A percentile compares a stretch with the other conserved stretches of the same genome.
Evolutionary conservation across 495 filamentous ascomycete species (phyloP).

Genomic region (Aspergillus bertholletiae): DNA sequence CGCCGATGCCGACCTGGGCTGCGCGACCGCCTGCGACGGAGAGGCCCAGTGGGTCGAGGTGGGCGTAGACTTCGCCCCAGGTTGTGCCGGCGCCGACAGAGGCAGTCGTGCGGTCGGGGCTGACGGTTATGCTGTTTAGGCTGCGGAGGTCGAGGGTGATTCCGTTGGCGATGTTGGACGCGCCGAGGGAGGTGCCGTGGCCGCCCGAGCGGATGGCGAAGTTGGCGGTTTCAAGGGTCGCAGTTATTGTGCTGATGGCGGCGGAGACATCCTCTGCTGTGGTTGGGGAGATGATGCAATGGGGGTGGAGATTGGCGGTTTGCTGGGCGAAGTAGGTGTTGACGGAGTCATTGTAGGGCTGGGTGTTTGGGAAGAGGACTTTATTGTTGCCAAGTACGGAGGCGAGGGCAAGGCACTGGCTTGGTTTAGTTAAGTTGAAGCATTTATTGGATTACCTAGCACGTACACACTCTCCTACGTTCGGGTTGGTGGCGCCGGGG

Average conservation of each 20-base stretch:
- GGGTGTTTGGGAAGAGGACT: constrained; percentile 15
- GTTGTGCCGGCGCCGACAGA: constrained; percentile 46
- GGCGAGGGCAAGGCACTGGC: constrained; percentile 1
- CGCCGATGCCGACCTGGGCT: constrained; percentile 31
- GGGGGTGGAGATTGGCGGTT: constrained; percentile 18
- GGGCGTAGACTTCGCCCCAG: constrained; percentile 47
- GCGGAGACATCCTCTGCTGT: constrained; percentile 18
- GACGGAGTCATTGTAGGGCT: constrained; percentile 16
- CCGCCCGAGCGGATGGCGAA: constrained; percentile 32
- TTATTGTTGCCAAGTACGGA: constrained; percentile 7
- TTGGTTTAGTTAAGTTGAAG: not conserved
- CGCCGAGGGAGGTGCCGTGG: constrained; percentile 48
- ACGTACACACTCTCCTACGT: too few relatives aligned
- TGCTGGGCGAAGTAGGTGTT: constrained; percentile 25
- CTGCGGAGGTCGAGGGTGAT: constrained; percentile 49
- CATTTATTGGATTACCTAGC: too few relatives aligned
- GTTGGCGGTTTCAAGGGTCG: constrained; percentile 7
- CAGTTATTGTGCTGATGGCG: not conserved
- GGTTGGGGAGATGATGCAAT: constrained; percentile 22
- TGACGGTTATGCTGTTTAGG: constrained; percentile 40
- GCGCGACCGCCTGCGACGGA: constrained; percentile 51
- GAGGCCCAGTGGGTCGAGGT: constrained; percentile 42
- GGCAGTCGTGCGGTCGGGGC: constrained; percentile 28
- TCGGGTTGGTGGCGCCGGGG: too few relatives aligned
- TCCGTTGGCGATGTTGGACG: constrained; percentile 51